Conservation (phyloP, 192 early-diverging fungal species). For the Dissophora ornata region DNA sequence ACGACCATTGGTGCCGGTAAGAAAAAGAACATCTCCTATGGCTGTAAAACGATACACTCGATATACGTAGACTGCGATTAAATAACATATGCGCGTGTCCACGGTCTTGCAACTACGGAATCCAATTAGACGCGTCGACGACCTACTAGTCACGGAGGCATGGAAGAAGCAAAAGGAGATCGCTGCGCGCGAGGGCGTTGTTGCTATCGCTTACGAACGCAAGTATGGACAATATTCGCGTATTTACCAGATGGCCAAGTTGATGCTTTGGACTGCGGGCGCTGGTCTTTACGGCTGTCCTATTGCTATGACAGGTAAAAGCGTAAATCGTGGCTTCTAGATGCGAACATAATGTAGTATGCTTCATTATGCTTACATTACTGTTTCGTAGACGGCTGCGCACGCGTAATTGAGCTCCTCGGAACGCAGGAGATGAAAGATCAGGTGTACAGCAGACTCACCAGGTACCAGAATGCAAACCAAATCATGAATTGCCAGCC, state of each 20-base stretch:
- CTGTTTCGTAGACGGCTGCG: constrained; percentile 67
- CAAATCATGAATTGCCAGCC: neutral
- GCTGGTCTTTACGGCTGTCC: constrained; percentile 73
- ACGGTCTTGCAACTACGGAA: too few species aligned
- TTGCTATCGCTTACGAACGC: constrained; percentile 73
- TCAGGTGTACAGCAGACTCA: constrained; percentile 55
- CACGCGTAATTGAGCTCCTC: constrained; percentile 69
- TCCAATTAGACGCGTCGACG: constrained; percentile 65
- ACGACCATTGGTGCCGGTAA: constrained; percentile 72
- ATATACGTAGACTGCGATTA: too few species aligned
- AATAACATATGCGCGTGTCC: too few species aligned
- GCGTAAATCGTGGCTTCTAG: neutral
- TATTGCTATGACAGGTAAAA: constrained; percentile 76
- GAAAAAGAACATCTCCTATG: neutral
- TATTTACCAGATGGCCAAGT: constrained; percentile 74
- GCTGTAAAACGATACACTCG: too few species aligned
- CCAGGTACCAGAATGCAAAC: constrained; percentile 37
- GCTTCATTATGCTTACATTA: neutral
- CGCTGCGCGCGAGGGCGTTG: constrained; percentile 72
- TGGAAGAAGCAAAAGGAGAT: constrained; percentile 73
- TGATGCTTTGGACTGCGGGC: constrained; percentile 66
- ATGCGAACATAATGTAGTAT: neutral
- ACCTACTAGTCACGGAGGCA: constrained; percentile 65
- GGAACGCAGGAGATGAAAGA: constrained; percentile 66
- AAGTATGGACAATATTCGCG: constrained; percentile 62